phyloP scores from a whole-genome alignment of 495 filamentous ascomycete genomes.

The Neurospora tetraspora region DNA sequence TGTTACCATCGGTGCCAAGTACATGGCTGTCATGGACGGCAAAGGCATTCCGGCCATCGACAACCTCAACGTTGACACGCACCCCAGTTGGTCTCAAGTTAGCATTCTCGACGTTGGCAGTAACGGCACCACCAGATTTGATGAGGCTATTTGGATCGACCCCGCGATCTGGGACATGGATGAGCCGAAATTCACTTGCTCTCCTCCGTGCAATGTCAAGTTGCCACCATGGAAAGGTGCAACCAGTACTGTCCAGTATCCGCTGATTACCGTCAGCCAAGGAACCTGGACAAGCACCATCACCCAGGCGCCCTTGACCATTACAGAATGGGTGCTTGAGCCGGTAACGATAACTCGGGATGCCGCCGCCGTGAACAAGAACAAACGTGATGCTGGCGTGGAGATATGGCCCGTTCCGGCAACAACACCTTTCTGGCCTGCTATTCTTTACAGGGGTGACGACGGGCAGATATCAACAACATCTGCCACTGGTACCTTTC shows the following conservation, averaged over 20 bases:
- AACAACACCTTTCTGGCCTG: background rate
- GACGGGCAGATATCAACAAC: background rate
- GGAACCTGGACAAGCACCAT: constrained; percentile 19
- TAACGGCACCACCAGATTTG: constrained; percentile 2
- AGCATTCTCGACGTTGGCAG: constrained; percentile 14
- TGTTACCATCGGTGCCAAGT: constrained; percentile 6
- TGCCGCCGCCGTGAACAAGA: background rate
- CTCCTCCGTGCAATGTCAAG: constrained; percentile 15
- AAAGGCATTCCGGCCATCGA: constrained; percentile 10
- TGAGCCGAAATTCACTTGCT: constrained; percentile 14
- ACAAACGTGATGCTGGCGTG: too few species aligned
- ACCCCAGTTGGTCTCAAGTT: constrained; percentile 18
- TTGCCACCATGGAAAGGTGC: constrained; percentile 14
- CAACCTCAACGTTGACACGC: constrained; percentile 16
- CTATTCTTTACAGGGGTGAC: background rate
- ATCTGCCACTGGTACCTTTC: background rate
- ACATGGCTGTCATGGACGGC: constrained; percentile 10
- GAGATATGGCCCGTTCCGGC: background rate
- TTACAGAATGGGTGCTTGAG: constrained; percentile 12
- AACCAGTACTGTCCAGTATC: constrained; percentile 17
- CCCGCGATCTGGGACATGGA: constrained; percentile 16
- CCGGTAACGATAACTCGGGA: background rate
- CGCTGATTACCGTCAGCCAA: constrained; percentile 14
- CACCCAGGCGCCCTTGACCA: constrained; percentile 12
- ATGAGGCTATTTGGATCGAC: constrained; percentile 16